These are phyloP conservation scores for Baorangia bicolor DNA, from an alignment of 768 basidiomycete genomes.

Conservation along the genomic window DNA sequence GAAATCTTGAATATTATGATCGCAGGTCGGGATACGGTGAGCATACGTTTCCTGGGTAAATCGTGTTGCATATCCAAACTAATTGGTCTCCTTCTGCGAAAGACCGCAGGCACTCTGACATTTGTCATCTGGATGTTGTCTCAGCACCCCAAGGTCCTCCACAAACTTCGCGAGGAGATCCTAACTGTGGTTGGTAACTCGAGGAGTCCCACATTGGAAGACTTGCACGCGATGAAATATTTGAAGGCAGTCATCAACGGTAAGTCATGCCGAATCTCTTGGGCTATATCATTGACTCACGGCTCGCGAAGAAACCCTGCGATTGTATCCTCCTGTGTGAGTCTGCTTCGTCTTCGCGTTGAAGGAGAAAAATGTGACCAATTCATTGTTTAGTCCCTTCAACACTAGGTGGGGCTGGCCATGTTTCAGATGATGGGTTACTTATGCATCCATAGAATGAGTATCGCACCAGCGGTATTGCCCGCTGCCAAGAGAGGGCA, in stretches of 20 bases:
- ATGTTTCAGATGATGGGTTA: background rate
- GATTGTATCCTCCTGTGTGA: conserved; percentile 33
- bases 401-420: conserved; percentile 18
- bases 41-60: background rate
- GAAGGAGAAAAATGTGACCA: background rate
- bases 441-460: conserved; percentile 18
- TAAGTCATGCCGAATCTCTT: conserved; percentile 3
- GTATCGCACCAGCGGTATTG: conserved; percentile 19
- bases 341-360: background rate
- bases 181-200: conserved; percentile 26
- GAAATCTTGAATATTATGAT: conserved; percentile 40
- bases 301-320: conserved; percentile 28
- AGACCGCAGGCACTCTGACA: conserved; percentile 34
- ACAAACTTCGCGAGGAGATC: conserved; percentile 33
- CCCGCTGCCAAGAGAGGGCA: conserved; percentile 24
- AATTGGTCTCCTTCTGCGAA: background rate
- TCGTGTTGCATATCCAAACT: background rate
- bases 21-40: conserved; percentile 36
- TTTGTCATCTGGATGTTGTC: conserved; percentile 30
- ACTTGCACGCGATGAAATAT: conserved; percentile 40
- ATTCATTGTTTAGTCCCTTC: conserved; percentile 18
- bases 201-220: conserved; percentile 30
- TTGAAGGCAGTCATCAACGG: conserved; percentile 39
- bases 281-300: background rate
- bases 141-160: conserved; percentile 28